A percentile compares a stretch with the other conserved stretches of the same genome.
These are phyloP conservation scores for Malassezia globosa DNA, from an alignment of 1,284 basidiomycete species.

Conservation along the genomic window DNA sequence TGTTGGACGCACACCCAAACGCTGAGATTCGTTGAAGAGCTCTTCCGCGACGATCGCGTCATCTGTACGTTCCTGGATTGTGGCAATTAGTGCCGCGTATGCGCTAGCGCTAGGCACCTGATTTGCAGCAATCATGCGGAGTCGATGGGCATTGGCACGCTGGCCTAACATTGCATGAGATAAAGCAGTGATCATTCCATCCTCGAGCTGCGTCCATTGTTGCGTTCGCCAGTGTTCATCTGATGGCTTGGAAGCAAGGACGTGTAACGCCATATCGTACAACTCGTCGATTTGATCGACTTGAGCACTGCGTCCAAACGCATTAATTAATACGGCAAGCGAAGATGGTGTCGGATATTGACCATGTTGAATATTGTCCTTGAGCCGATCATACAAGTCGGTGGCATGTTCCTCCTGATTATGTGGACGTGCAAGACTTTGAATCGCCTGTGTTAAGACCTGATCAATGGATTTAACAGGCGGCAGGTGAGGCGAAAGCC, in stretches of 20 bases:
- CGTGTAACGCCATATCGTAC: conserved; percentile 50
- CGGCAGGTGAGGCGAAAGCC: not conserved
- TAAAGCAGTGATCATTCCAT: conserved; percentile 39
- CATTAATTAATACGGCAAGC: conserved; percentile 28
- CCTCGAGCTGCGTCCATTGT: conserved; percentile 46
- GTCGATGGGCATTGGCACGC: conserved; percentile 30
- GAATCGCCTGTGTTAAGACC: not conserved
- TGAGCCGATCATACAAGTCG: conserved; percentile 1
- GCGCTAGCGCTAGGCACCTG: conserved; percentile 30
- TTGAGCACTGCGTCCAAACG: conserved; percentile 51
- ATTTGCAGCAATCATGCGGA: conserved; percentile 36
- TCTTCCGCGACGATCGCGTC: conserved; percentile 43
- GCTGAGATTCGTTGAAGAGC: conserved; percentile 43
- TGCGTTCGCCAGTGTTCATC: conserved; percentile 46
- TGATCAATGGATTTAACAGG: conserved; percentile 4
- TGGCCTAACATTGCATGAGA: conserved; percentile 35
- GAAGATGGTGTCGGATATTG: conserved; percentile 20
- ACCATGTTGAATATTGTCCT: conserved; percentile 1
- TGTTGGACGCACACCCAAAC: conserved; percentile 31
- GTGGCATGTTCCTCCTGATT: conserved; percentile 8
- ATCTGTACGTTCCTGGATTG: conserved; percentile 44
- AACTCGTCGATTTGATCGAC: conserved; percentile 51
- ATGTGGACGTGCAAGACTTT: conserved; percentile 14
- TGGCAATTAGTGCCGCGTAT: conserved; percentile 43
- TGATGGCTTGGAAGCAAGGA: conserved; percentile 23